phyloP scores from a whole-genome alignment of 352 stramenopile genomes.

The Blastocystis sp. region DNA sequence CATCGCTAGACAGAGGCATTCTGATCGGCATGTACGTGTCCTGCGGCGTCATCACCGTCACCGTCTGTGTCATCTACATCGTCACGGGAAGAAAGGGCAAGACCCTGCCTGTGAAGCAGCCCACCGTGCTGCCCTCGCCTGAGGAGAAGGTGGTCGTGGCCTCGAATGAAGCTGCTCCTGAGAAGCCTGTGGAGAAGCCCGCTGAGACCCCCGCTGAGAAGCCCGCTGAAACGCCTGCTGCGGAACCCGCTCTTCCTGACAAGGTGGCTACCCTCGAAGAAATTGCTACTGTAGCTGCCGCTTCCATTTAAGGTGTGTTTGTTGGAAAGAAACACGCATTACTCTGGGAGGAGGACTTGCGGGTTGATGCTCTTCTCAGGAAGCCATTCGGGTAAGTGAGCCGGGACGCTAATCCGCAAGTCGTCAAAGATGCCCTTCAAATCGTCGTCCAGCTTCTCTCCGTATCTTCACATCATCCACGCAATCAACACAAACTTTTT shows the following conservation, averaged over 20 bases:
- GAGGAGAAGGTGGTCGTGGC: no score
- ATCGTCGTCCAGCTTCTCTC: conserved; percentile 62
- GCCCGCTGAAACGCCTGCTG: background rate
- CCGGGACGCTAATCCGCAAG: conserved; percentile 9
- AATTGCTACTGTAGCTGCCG: background rate
- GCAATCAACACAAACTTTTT: background rate
- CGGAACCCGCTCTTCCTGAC: background rate
- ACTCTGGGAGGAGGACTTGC: conserved; percentile 44
- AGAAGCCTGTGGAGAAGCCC: background rate
- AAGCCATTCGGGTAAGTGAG: conserved; percentile 17
- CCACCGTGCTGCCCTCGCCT: background rate
- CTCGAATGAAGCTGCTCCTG: background rate
- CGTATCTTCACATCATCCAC: conserved; percentile 17
- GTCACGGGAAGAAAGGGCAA: background rate
- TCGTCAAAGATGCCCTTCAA: conserved; percentile 66
- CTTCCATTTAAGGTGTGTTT: conserved; percentile 8
- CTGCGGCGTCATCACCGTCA: conserved; percentile 10
- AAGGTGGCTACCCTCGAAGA: background rate
- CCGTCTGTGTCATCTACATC: background rate
- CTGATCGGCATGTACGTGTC: conserved; percentile 41
- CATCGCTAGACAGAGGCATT: conserved; percentile 30
- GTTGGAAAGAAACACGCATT: conserved; percentile 14
- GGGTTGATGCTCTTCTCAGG: conserved; percentile 23
- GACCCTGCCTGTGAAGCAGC: background rate
- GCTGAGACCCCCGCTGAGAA: background rate